These are phyloP conservation scores for Podosphaera aphanis DNA, from an alignment of 2,329 filamentous ascomycete species.

Conservation along the genomic window DNA sequence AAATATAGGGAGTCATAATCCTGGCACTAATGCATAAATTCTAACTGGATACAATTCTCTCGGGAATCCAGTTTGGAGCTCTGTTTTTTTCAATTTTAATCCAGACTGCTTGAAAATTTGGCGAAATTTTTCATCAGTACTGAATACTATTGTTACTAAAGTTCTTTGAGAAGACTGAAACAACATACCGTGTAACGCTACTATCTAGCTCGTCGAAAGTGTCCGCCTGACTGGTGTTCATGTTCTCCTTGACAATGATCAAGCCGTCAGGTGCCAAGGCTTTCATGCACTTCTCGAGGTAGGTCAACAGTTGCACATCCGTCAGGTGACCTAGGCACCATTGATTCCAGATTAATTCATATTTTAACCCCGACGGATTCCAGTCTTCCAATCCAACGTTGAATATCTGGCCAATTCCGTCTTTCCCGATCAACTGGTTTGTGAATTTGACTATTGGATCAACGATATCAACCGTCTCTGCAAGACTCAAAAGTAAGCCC, in stretches of 20 bases:
- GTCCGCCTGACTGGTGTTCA: constrained; percentile 34
- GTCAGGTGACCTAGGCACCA: constrained; percentile 75
- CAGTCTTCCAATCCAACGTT: constrained; percentile 56
- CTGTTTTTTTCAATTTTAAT: constrained; percentile 41
- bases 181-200: constrained; percentile 41
- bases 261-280: constrained; percentile 29
- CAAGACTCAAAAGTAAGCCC: constrained; percentile 47
- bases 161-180: neutral
- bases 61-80: constrained; percentile 47
- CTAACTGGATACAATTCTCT: constrained; percentile 44
- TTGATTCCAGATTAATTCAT: constrained; percentile 73
- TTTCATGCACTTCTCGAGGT: constrained; percentile 35
- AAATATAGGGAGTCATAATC: neutral
- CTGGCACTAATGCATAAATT: constrained; percentile 42
- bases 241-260: constrained; percentile 65
- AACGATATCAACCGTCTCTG: constrained; percentile 54
- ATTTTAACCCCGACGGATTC: constrained; percentile 27
- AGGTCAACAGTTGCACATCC: constrained; percentile 46
- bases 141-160: constrained; percentile 11
- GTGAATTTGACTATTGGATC: constrained; percentile 75
- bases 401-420: constrained; percentile 39
- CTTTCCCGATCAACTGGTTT: constrained; percentile 28
- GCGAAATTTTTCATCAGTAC: constrained; percentile 49
- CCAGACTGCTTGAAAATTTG: constrained; percentile 45
- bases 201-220: constrained; percentile 55